A percentile compares a stretch with the other conserved stretches of the same genome.
Evolutionary conservation across 768 basidiomycete genomes (phyloP).

Genomic region (Xanthoconium purpureum): DNA sequence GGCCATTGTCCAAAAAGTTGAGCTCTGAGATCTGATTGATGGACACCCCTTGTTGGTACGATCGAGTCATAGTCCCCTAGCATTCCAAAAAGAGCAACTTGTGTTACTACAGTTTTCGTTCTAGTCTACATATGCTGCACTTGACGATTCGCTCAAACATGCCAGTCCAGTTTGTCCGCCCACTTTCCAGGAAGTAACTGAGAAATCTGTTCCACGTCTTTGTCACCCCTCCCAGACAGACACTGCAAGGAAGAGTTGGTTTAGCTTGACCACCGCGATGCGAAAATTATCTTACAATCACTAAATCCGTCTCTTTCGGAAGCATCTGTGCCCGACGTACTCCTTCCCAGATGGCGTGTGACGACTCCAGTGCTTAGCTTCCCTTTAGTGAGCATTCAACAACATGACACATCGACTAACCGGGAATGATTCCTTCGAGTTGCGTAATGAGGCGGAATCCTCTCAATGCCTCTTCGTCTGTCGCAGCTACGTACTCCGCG

Average conservation of each 20-base stretch:
- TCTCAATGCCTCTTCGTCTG: slow-evolving; percentile 89
- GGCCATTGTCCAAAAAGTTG: slow-evolving; percentile 35
- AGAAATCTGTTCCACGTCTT: slow-evolving; percentile 97
- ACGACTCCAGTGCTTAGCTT: slow-evolving; percentile 79
- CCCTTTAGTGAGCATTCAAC: slow-evolving; percentile 4
- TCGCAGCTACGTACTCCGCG: slow-evolving; percentile 90
- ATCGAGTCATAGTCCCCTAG: neutral
- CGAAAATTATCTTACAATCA: slow-evolving; percentile 63
- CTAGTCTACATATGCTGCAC: neutral
- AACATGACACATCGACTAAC: slow-evolving; percentile 37
- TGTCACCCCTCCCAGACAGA: slow-evolving; percentile 93
- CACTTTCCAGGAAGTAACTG: slow-evolving; percentile 88
- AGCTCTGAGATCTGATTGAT: neutral
- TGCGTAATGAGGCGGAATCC: slow-evolving; percentile 93
- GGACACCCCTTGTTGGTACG: neutral
- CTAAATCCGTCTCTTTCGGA: slow-evolving; percentile 80
- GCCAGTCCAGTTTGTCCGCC: slow-evolving; percentile 94
- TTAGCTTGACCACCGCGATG: neutral
- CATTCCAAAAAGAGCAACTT: slow-evolving; percentile 18
- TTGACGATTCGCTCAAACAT: slow-evolving; percentile 42
- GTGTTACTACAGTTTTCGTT: neutral
- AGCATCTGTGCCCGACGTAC: slow-evolving; percentile 81
- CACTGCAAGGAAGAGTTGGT: slow-evolving; percentile 49
- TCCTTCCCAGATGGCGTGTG: slow-evolving; percentile 94
- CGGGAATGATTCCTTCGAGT: slow-evolving; percentile 95